Percentiles rank a stretch among this genome's conserved stretches.
These are phyloP conservation scores for Edaphochlamys debaryana DNA, from an alignment of 139 green algal genomes.

Conservation along the genomic window DNA sequence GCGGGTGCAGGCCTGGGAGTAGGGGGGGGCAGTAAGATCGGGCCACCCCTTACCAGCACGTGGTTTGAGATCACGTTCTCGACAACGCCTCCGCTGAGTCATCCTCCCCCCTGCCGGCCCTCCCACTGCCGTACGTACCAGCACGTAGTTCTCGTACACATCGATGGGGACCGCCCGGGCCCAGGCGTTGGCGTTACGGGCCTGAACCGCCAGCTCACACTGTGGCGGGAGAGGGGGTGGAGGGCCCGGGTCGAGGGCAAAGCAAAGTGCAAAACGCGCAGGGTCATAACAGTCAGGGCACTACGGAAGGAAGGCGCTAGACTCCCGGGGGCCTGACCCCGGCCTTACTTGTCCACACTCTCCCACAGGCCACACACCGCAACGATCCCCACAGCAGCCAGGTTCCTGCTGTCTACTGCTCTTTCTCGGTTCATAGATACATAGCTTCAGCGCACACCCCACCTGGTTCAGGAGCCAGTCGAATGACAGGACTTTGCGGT, in stretches of 20 bases:
- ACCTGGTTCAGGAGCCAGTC: neutral
- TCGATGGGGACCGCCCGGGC: constrained; percentile 45
- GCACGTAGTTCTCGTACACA: constrained; percentile 58
- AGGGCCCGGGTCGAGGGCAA: no score
- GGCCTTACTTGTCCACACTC: no score
- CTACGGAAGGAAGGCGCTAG: no score
- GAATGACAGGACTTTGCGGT: neutral
- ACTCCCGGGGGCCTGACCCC: no score
- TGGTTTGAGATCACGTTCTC: neutral
- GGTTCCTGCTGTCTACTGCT: no score
- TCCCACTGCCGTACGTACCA: neutral
- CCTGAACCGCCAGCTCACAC: constrained; percentile 23
- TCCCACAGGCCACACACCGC: no score
- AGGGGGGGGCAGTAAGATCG: neutral
- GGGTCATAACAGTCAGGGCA: no score
- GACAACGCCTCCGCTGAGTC: neutral
- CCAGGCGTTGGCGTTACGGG: constrained; percentile 42
- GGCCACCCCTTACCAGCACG: neutral
- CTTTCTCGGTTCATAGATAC: no score
- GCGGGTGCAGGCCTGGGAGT: neutral
- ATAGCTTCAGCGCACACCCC: no score
- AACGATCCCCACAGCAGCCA: no score
- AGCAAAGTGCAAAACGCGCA: no score
- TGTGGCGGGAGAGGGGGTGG: no score
- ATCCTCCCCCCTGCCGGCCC: neutral